These are phyloP conservation scores for Pinus tabuliformis DNA, from an alignment of 75 land plant genomes.

Conservation along the genomic window DNA sequence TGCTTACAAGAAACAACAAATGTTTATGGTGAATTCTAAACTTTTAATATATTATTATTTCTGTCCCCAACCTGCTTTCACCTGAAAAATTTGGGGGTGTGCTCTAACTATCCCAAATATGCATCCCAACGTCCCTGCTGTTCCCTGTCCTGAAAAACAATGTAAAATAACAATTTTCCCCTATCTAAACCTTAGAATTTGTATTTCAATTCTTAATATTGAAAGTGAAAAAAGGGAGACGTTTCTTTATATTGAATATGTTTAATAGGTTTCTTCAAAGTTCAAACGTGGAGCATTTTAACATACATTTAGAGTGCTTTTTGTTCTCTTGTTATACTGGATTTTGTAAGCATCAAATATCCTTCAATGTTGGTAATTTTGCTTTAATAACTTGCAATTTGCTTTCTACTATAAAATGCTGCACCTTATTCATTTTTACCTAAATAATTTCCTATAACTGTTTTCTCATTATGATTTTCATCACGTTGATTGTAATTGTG, in stretches of 20 bases:
- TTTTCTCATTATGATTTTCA: background rate
- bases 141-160: too few species aligned
- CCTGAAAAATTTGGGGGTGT: too few species aligned
- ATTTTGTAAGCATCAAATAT: background rate
- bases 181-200: background rate
- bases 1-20: too few species aligned
- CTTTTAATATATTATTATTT: too few species aligned
- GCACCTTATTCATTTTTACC: background rate
- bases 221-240: background rate
- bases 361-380: background rate
- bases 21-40: too few species aligned
- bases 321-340: background rate
- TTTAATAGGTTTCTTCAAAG: background rate
- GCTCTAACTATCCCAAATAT: too few species aligned
- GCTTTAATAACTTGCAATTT: background rate
- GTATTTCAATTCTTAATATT: background rate
- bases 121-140: too few species aligned
- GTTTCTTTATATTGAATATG: background rate
- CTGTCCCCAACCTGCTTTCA: too few species aligned
- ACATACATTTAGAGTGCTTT: background rate
- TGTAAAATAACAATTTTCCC: background rate
- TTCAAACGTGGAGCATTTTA: background rate
- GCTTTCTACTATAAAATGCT: background rate
- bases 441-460: background rate
- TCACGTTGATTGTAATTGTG: background rate